Percentiles rank a stretch among this genome's conserved stretches.
Conservation (phyloP, 2,329 filamentous ascomycete species). For the Trichophyton simii region DNA sequence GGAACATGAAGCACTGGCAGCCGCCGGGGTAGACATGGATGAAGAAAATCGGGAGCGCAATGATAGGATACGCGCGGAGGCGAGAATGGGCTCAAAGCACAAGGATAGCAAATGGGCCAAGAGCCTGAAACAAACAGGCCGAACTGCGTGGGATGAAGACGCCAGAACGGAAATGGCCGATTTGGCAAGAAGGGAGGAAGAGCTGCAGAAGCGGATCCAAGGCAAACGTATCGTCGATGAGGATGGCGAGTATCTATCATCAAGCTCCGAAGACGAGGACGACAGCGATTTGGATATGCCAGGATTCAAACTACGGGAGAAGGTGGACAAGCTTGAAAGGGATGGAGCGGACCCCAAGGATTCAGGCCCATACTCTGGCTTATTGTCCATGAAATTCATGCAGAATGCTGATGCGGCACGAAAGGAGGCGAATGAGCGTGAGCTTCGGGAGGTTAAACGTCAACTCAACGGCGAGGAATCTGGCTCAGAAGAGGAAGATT, state of each 20-base stretch:
- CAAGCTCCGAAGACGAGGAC: constrained; percentile 51
- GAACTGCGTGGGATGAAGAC: constrained; percentile 78
- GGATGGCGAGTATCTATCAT: constrained; percentile 45
- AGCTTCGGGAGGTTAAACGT: constrained; percentile 55
- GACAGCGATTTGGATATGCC: constrained; percentile 34
- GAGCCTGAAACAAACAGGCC: constrained; percentile 62
- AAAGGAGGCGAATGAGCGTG: constrained; percentile 68
- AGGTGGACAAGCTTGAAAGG: constrained; percentile 36
- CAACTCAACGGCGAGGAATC: constrained; percentile 54
- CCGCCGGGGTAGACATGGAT: constrained; percentile 47
- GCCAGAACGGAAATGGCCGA: constrained; percentile 66
- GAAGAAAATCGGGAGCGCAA: constrained; percentile 53
- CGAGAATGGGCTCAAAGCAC: constrained; percentile 74
- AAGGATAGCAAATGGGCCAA: constrained; percentile 89
- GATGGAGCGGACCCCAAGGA: constrained; percentile 33
- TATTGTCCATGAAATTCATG: constrained; percentile 91
- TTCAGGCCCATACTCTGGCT: constrained; percentile 45
- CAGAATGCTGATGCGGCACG: constrained; percentile 67
- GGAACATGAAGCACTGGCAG: constrained; percentile 46
- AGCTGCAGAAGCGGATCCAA: constrained; percentile 65
- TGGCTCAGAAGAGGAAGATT: constrained; percentile 37
- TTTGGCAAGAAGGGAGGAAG: constrained; percentile 70
- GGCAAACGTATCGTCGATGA: constrained; percentile 54
- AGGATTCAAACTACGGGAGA: constrained; percentile 26
- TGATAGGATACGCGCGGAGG: constrained; percentile 66